Conservation (phyloP, 2,329 filamentous ascomycete species). For the Mycocentrospora acerina region DNA sequence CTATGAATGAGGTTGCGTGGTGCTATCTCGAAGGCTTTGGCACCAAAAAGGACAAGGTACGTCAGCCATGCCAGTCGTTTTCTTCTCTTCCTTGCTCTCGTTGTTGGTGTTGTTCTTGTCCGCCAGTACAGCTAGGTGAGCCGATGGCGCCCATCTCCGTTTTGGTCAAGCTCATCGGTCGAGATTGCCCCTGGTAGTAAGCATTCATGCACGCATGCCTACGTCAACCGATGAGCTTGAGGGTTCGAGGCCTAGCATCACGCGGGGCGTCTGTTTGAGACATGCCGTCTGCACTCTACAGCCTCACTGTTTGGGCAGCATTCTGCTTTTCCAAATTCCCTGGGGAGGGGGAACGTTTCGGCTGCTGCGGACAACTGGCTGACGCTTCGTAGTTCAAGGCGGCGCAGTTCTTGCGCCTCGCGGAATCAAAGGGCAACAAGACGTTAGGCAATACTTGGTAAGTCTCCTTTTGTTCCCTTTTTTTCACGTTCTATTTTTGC, state of each 20-base stretch:
- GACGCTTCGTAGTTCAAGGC: conserved; percentile 67
- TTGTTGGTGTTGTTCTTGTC: conserved; percentile 7
- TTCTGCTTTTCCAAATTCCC: conserved; percentile 12
- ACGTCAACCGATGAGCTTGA: no score
- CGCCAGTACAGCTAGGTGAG: no score
- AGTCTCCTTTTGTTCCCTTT: conserved; percentile 20
- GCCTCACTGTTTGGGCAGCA: conserved; percentile 48
- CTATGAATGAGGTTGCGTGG: conserved; percentile 96
- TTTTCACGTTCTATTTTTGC: conserved; percentile 3
- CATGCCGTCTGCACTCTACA: conserved; percentile 19
- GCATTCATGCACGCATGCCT: background rate
- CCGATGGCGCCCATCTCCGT: conserved; percentile 7
- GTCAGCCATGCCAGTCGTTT: conserved; percentile 42
- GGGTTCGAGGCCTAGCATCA: conserved; percentile 14
- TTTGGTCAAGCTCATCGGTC: conserved; percentile 24
- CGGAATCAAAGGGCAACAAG: conserved; percentile 86
- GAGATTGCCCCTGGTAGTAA: conserved; percentile 2
- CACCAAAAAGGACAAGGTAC: conserved; percentile 96
- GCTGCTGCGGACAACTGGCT: conserved; percentile 25
- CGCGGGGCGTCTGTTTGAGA: conserved; percentile 27
- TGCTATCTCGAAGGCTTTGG: conserved; percentile 97
- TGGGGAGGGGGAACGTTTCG: no score
- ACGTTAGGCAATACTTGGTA: conserved; percentile 94
- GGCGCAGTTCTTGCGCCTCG: conserved; percentile 88
- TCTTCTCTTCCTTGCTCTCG: conserved; percentile 4